A percentile compares a stretch with the other conserved stretches of the same genome.
Evolutionary conservation across 2,329 filamentous ascomycete genomes (phyloP).

Genomic region (Aspergillus sp.): DNA sequence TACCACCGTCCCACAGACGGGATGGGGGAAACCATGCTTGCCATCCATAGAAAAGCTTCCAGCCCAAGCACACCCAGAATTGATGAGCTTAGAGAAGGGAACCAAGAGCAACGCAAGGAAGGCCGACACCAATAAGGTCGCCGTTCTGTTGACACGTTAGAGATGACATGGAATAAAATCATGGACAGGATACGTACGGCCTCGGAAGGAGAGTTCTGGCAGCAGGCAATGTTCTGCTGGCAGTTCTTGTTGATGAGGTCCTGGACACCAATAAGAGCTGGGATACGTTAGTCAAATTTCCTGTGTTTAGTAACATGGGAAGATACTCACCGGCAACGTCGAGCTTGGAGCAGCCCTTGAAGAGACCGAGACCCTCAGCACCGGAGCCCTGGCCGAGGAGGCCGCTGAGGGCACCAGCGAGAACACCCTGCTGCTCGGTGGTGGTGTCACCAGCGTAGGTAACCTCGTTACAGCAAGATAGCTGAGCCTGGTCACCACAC

Average conservation of each 20-base stretch:
- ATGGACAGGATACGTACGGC: slow-evolving; percentile 23
- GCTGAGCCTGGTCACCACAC: slow-evolving; percentile 39
- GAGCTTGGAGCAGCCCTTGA: slow-evolving; percentile 45
- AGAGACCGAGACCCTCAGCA: slow-evolving; percentile 37
- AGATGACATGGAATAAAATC: no score
- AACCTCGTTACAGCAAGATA: slow-evolving; percentile 43
- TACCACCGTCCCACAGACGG: background rate
- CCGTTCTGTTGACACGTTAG: slow-evolving; percentile 25
- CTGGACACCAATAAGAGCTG: slow-evolving; percentile 29
- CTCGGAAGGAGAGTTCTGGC: slow-evolving; percentile 35
- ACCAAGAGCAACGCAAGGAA: slow-evolving; percentile 41
- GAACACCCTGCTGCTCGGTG: slow-evolving; percentile 31
- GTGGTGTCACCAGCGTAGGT: slow-evolving; percentile 37
- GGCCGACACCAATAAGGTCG: slow-evolving; percentile 34
- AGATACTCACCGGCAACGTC: slow-evolving; percentile 29
- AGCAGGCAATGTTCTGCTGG: slow-evolving; percentile 43
- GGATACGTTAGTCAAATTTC: slow-evolving; percentile 13
- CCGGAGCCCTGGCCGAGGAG: slow-evolving; percentile 36
- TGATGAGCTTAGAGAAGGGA: slow-evolving; percentile 35
- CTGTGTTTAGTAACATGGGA: no score
- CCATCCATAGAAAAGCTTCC: slow-evolving; percentile 12
- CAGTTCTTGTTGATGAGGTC: slow-evolving; percentile 40
- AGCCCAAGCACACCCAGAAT: slow-evolving; percentile 1
- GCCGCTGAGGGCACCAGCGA: slow-evolving; percentile 34
- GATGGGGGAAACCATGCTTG: background rate